Evolutionary conservation across 148 eudicot species (phyloP).

Genomic region (Amaranthus hypochondriacus): DNA sequence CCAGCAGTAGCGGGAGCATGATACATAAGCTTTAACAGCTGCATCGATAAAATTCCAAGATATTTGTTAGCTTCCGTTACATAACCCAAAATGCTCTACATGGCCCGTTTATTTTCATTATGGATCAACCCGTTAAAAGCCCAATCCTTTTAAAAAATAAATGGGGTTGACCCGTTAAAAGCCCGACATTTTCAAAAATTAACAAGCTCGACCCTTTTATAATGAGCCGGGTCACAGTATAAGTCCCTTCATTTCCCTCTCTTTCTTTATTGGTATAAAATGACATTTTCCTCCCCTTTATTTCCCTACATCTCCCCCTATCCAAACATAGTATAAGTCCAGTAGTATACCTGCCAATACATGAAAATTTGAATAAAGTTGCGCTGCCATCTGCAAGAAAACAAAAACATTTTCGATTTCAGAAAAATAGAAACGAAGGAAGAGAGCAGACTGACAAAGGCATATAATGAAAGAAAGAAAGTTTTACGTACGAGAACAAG

Average conservation of each 20-base stretch:
- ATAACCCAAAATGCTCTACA: neutral
- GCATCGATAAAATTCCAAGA: conserved; percentile 23
- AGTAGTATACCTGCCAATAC: conserved; percentile 87
- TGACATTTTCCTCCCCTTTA: neutral
- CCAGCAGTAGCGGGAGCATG: conserved; percentile 81
- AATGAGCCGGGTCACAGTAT: no score
- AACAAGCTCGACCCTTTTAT: no score
- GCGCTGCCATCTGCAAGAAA: conserved; percentile 86
- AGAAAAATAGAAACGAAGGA: neutral
- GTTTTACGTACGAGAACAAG: conserved; percentile 69
- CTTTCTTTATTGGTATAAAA: neutral
- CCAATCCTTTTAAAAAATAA: no score
- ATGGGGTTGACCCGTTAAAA: no score
- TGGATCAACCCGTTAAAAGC: no score
- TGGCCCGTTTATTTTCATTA: no score
- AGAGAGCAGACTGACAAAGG: conserved; percentile 7
- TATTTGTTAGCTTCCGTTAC: conserved; percentile 5
- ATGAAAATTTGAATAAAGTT: conserved; percentile 81
- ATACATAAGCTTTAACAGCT: conserved; percentile 97
- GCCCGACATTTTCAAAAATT: no score
- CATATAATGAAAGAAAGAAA: neutral
- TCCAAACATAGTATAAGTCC: neutral
- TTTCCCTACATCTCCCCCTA: no score
- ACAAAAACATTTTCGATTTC: conserved; percentile 2
- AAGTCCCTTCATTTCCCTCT: no score